Evolutionary conservation across 805 yeast genomes (phyloP), one percentile per base, ranked within the genome.

Genomic region (Dipodascopsis tothii): DNA sequence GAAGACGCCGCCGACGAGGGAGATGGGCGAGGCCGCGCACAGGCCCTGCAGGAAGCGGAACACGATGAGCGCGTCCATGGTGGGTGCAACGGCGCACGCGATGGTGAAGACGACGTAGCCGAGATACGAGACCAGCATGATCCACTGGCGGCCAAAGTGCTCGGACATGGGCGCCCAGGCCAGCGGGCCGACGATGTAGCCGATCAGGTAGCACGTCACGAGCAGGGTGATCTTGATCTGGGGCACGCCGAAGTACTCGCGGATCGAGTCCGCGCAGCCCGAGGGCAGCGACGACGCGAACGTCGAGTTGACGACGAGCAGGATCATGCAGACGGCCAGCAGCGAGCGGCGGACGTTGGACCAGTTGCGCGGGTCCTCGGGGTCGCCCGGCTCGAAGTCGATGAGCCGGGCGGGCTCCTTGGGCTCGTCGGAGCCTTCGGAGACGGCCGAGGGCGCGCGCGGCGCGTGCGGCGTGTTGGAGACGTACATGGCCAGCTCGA

Each of bases 91-190:
- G 3, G 74, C 78, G 45, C 87, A 81, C 3, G 94, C 94, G 45
- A 85, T 80, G 61, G 84, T 83, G 69, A 85, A 83, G 44, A 85
- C 72, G 39, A 75, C 75, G 59, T 85, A 85, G 18, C 84, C 69
- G 35, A 77, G 74, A 61, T 84, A 74, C 2, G 94, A 81, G 43
- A 82, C 69, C 57, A 80, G 73, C 58, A 85, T 84, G 19, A 85
- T 88, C 35, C 18, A 17, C 78, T 43, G 38, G 22, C 45, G 42
- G 17, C 45, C 45, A 27, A 5, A 41, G 22, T 32, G 16, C 16
- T 41, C 45, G 4, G 28, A 28, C 25, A 41, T 14, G 4, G 45
- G 43, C 5, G 43, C 45, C 45, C 45, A 41, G 21, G 37, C 38
- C 36, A 41, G 23, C 22, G 45, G 45, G 19, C 45, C 45, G 20